Evolutionary conservation across 495 filamentous ascomycete genomes (phyloP), one percentile per base, ranked within the genome.

Genomic region (Trichoderma parareesei): DNA sequence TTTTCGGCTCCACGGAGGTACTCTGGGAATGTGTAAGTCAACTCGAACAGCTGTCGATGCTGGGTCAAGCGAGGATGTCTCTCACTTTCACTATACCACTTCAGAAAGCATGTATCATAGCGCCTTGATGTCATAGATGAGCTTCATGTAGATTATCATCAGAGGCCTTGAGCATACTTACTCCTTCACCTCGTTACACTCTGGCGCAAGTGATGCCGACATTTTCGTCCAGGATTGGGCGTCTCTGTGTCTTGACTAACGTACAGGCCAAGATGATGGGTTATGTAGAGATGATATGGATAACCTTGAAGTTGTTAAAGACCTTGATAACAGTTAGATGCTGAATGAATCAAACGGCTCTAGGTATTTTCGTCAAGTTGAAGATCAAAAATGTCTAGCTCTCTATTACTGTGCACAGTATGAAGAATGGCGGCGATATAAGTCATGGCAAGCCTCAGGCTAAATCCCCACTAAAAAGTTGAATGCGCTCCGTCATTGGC

Each of bases 81-180:
- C 88, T 61, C 79, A 93, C 92, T 96, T 74, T 97, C 92, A 70
- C 91, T 96, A 75, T 96, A 97, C 92, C 92, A 97, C 73, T 93
- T 95, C 49, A 97, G 76, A 69, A 97, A 97, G 75, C 92, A 97
- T 59, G 86, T 90, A 71, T 97, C 92, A 73, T 97, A 97, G 71
- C 86, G 89, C 68, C 89, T 91, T 65, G 8, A 43, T 9, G 27
- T n/a, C 18, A 35, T 60, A 69, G 35, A 75, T 62, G 10, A 66
- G 35, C 18, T 6, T 33, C 37, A 10, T 20, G n/a, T 6, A n/a
- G 9, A 60, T 1, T 53, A 7, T 27, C 0, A 49, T 18, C 11
- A 11, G 40, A 41, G 61, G 42, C 13, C 10, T 18, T 27, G 62
- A 41, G 13, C 14, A 38, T n/a, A 72, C 82, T 69, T 74, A 94